A percentile compares a stretch with the other conserved stretches of the same genome.
phyloP scores from a whole-genome alignment of 345 rosid species.

The Boechera divaricarpa region DNA sequence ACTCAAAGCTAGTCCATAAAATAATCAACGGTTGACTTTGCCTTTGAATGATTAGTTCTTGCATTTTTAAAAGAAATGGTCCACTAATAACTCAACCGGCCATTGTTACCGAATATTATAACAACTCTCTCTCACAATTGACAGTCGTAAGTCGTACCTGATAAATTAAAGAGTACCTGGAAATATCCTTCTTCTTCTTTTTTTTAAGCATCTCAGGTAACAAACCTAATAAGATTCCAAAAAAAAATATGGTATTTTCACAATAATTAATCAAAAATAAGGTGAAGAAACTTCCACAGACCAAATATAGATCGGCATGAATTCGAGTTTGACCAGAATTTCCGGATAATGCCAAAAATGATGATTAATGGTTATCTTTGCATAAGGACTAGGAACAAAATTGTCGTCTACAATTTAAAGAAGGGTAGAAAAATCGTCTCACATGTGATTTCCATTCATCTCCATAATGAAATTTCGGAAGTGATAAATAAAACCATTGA shows the following conservation, averaged over 20 bases:
- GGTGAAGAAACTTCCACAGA: constrained; percentile 6
- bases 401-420: not conserved
- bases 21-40: constrained; percentile 2
- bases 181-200: not conserved
- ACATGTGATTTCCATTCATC: not conserved
- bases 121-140: constrained; percentile 4
- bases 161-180: constrained; percentile 16
- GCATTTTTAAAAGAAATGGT: not conserved
- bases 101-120: constrained; percentile 37
- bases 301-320: not conserved
- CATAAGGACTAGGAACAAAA: not conserved
- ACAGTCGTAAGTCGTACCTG: not conserved
- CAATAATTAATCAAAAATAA: not conserved
- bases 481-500: not conserved
- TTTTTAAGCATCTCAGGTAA: constrained; percentile 4
- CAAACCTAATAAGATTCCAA: not conserved
- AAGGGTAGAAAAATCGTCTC: not conserved
- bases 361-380: not conserved
- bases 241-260: not conserved
- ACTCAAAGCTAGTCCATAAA: not conserved
- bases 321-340: not conserved
- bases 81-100: constrained; percentile 24
- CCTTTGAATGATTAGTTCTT: not conserved
- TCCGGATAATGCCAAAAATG: not conserved
- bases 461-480: not conserved